Base-by-base conservation (phyloP, 2,329 filamentous ascomycete species). In the Claviceps pazoutovae region DNA sequence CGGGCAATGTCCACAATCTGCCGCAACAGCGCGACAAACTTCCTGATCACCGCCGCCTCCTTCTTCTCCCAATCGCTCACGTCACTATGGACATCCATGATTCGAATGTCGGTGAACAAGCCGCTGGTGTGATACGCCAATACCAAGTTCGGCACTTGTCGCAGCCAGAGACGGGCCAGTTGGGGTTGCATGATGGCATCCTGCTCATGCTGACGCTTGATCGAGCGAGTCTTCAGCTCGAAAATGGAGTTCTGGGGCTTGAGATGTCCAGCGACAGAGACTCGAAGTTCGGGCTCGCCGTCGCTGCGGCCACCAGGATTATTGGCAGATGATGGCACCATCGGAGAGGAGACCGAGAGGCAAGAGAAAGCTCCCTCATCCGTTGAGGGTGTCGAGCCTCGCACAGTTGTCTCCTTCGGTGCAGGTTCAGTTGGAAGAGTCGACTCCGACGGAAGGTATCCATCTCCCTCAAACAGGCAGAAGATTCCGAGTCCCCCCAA, bases 221-320 rank as follows among this genome's bases (percentile, higher is more conserved):
- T 51, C 19, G 61, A 66, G 26, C 72, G 67, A 0, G 72, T 74
- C 58, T 74, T 74, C 53, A 74, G 60, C 37, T 74, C 71, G 46
- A 74, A 71, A 14, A 73, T 42, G 1, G 56, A 52, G 0, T 56
- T 45, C 17, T 72, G 70, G 11, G 17, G 17, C 11, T 16, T 11
- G 5, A 47, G 11, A 6, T 47, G 2, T 36, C 45, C 45, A 3
- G n/a, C 17, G 30, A 4, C 8, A 6, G 17, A 36, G 30, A 37
- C 13, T 21, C 23, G 21, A 0, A 63, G 58, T 4, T 66, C 53
- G 1, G 49, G 4, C 13, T 53, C 51, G 0, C 67, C 68, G 34
- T 16, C 45, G 6, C 19, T 16, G 21, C 39, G 19, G 4, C 1
- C 16, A 19, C 14, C 19, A 1, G 19, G 19, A 6, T 38, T 9